Evolutionary conservation across 2,329 filamentous ascomycete genomes (phyloP), one percentile per base, ranked within the genome.

Genomic region (Fusarium abutilonis): DNA sequence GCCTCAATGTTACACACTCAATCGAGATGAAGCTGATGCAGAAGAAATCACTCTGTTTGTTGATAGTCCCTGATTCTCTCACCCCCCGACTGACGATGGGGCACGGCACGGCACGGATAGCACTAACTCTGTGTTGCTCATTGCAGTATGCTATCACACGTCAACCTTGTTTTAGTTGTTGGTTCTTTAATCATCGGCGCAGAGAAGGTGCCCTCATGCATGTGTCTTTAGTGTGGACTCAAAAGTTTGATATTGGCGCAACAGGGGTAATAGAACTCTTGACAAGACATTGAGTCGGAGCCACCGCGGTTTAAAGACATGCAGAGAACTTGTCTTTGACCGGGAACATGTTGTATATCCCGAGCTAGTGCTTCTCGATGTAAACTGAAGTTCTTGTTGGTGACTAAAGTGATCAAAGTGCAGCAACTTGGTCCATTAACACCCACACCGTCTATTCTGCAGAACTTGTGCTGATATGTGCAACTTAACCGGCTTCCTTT

Each of bases 351-450:
- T 47, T 38, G 45, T 28, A 43, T 64, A 29, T 15, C 43, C 36
- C 39, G 46, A 41, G 55, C 51, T 44, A 64, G 56, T 49, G 32
- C 38, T 51, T n/a, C 19, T 55, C 32, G 43, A 64, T 36, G 47
- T 36, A 62, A 60, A 47, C 15, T 35, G 23, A 56, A 54, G 49
- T 31, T 65, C 48, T 68, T 64, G 66, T 69, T 69, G 66, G 66
- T 69, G 66, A 69, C 26, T 23, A 59, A 44, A 59, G 36, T 61
- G 49, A 48, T 32, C 34, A 43, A 34, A 52, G 39, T 64, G 66
- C 66, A 66, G 56, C 61, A 49, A 31, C 31, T 52, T 56, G 51
- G 44, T 36, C 52, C 40, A 55, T 39, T 45, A 47, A 64, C 49
- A 63, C 52, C 49, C 60, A 69, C 66, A 62, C 61, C 64, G 43